phyloP scores from a whole-genome alignment of 192 early-diverging fungal species.

The Backusella circina region DNA sequence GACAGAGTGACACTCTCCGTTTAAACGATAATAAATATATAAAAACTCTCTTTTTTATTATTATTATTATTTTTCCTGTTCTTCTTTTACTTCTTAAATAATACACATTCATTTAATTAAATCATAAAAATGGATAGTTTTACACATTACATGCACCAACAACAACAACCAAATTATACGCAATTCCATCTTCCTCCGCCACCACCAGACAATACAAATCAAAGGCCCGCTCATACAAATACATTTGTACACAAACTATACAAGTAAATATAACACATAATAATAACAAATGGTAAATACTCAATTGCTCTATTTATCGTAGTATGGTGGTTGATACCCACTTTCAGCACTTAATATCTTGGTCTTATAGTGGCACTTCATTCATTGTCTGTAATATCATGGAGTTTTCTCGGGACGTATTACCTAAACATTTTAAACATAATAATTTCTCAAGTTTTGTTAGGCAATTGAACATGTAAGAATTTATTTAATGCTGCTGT shows the following conservation, averaged over 20 bases:
- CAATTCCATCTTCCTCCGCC: background rate
- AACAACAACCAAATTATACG: background rate
- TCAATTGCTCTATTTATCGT: background rate
- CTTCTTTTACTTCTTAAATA: background rate
- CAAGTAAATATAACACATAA: conserved; percentile 25
- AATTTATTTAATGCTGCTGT: background rate
- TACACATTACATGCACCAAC: background rate
- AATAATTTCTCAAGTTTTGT: conserved; percentile 92
- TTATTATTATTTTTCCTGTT: background rate
- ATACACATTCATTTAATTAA: background rate
- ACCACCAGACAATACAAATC: background rate
- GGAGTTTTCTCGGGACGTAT: conserved; percentile 84
- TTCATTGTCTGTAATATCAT: conserved; percentile 90
- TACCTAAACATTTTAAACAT: conserved; percentile 92
- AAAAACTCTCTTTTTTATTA: background rate
- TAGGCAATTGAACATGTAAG: conserved; percentile 80
- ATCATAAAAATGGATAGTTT: background rate
- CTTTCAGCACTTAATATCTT: conserved; percentile 85
- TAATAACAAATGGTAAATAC: background rate
- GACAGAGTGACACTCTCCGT: background rate
- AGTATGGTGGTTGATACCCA: conserved; percentile 82
- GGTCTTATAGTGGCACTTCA: conserved; percentile 85
- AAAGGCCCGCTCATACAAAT: conserved; percentile 12
- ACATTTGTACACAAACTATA: conserved; percentile 34
- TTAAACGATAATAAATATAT: background rate